Evolutionary conservation across 176 grass and related monocot genomes (phyloP), one percentile per base, ranked within the genome.

Genomic region (Hordeum marinum): DNA sequence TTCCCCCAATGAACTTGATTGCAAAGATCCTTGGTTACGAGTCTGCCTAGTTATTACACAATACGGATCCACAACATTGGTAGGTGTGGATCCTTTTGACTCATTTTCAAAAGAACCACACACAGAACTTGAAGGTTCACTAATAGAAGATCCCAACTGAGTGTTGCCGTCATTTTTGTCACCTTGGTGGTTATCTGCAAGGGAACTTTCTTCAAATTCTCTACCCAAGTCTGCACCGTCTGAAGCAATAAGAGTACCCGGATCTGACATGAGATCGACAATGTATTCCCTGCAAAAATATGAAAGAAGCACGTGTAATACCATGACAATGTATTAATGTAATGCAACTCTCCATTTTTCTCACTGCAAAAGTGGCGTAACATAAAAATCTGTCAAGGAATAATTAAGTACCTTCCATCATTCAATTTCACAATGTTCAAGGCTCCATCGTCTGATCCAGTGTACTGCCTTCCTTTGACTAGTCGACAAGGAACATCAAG

Each of bases 231-330:
- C 88, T 14, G 88, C 81, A 82, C 91, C 90, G n/a, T 96, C 96
- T 61, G 94, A 94, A 70, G 96, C 86, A 67, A 96, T 94, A 86
- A 96, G 93, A 84, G 88, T 99, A 76, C 96, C 96, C 63, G 96
- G 96, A 69, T 99, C 91, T 50, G 92, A 68, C 96, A 99, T 99
- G 78, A 99, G 88, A 77, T 99, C 93, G 23, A 99, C 93, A 80
- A 99, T 99, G 82, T 90, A 94, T 67, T 96, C 96, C 91, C 96
- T 99, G 88, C 75, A 94, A 92, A 58, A 21, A 89, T 41, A 36
- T 54, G 13, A 40, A 34, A 76, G 54, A 7, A 4, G 26, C 55
- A 35, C 0, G 80, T 12, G 75, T 20, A n/a, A 54, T 23, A 77
- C 60, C 29, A 67, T 50, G 45, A 34, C 15, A 35, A 75, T 59